Evolutionary conservation across 176 grass and related monocot species (phyloP).

Genomic region (Musa troglodytarum): DNA sequence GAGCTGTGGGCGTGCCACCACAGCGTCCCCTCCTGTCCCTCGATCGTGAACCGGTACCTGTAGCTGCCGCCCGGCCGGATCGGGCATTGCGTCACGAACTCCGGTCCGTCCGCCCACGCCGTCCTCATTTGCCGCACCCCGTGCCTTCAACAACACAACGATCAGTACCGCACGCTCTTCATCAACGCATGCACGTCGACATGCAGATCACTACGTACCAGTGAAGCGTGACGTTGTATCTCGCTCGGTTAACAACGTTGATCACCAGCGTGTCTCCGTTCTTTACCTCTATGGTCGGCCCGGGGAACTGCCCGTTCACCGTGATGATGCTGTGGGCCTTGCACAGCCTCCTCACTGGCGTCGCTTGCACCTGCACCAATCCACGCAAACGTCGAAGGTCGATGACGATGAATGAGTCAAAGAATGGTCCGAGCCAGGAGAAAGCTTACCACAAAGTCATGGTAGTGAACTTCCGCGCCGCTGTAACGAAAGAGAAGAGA

Average conservation of each 20-base stretch:
- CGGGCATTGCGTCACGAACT: constrained; percentile 81
- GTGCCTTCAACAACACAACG: constrained; percentile 30
- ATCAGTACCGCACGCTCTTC: background rate
- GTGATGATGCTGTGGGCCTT: constrained; percentile 56
- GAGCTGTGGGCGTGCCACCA: constrained; percentile 96
- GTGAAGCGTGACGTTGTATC: constrained; percentile 63
- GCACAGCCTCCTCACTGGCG: constrained; percentile 93
- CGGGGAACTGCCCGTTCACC: constrained; percentile 72
- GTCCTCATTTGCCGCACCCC: constrained; percentile 61
- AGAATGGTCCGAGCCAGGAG: background rate
- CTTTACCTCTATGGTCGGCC: constrained; percentile 66
- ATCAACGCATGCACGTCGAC: background rate
- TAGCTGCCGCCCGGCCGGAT: constrained; percentile 66
- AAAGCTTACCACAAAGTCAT: constrained; percentile 64
- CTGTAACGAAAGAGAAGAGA: constrained; percentile 11
- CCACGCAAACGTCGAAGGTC: background rate
- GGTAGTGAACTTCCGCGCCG: constrained; percentile 49
- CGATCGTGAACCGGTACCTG: constrained; percentile 57
- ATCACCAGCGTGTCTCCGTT: constrained; percentile 73
- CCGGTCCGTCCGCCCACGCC: constrained; percentile 67
- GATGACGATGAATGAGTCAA: background rate
- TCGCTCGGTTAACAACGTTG: constrained; percentile 50
- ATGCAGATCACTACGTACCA: constrained; percentile 26
- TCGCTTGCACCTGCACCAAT: constrained; percentile 48
- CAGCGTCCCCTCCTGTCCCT: constrained; percentile 63